A percentile compares a stretch with the other conserved stretches of the same genome.
These are phyloP conservation scores for Nothopassalora personata DNA, from an alignment of 2,329 filamentous ascomycete species.

Conservation along the genomic window DNA sequence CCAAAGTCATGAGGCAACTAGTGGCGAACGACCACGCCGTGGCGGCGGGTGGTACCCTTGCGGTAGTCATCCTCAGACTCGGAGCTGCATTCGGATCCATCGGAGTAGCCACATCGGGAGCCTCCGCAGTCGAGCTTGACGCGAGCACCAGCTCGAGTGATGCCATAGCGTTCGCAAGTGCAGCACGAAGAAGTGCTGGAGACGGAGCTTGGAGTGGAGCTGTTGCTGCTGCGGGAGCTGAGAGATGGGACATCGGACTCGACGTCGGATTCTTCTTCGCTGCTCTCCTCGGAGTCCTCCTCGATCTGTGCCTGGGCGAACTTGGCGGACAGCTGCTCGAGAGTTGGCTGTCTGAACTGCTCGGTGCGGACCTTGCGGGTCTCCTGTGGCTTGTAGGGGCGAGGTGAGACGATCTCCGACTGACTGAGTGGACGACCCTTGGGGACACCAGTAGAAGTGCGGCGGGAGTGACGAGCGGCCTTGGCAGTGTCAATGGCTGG, in stretches of 20 bases:
- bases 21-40: constrained; percentile 41
- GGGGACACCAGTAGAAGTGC: constrained; percentile 62
- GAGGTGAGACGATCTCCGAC: constrained; percentile 85
- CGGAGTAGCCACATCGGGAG: constrained; percentile 74
- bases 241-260: constrained; percentile 49
- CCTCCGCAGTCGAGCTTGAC: constrained; percentile 96
- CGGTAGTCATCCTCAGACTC: constrained; percentile 52
- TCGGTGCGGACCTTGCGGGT: constrained; percentile 80
- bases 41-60: constrained; percentile 38
- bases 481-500: constrained; percentile 24
- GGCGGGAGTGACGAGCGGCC: constrained; percentile 41
- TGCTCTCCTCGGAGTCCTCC: constrained; percentile 62
- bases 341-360: constrained; percentile 68
- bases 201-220: constrained; percentile 51
- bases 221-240: constrained; percentile 70
- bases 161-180: constrained; percentile 93
- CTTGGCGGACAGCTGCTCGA: constrained; percentile 66
- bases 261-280: constrained; percentile 39
- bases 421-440: constrained; percentile 85
- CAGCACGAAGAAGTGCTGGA: constrained; percentile 56
- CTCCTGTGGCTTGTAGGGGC: constrained; percentile 81
- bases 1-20: constrained; percentile 8
- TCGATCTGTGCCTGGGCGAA: constrained; percentile 51
- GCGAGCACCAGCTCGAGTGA: constrained; percentile 82
- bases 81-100: constrained; percentile 64